Percentiles rank a stretch among this genome's conserved stretches.
phyloP scores from a whole-genome alignment of 2,329 filamentous ascomycete genomes.

The Fusarium sp. region DNA sequence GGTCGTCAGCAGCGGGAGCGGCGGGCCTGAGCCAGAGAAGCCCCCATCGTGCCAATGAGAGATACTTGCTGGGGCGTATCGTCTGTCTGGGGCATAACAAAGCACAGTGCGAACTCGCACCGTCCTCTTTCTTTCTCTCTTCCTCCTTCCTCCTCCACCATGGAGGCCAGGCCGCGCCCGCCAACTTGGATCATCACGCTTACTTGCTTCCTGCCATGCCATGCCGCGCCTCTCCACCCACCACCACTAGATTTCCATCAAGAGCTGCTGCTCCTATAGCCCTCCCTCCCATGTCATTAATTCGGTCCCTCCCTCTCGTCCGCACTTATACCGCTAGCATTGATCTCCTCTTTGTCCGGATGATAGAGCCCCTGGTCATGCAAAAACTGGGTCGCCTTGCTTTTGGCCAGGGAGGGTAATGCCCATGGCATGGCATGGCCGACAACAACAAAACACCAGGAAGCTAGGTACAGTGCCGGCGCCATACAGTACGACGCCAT shows the following conservation, averaged over 20 bases:
- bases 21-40: slow-evolving; percentile 23
- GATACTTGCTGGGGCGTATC: slow-evolving; percentile 12
- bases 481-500: slow-evolving; percentile 16
- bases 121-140: background rate
- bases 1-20: slow-evolving; percentile 35
- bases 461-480: slow-evolving; percentile 22
- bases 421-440: slow-evolving; percentile 17
- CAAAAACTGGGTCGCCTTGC: slow-evolving; percentile 35
- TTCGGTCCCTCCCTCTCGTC: slow-evolving; percentile 15
- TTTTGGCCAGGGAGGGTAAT: slow-evolving; percentile 34
- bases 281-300: slow-evolving; percentile 34
- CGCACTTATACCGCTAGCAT: slow-evolving; percentile 14
- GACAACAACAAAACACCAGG: slow-evolving; percentile 1
- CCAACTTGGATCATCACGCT: background rate
- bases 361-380: slow-evolving; percentile 34
- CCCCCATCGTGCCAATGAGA: slow-evolving; percentile 28
- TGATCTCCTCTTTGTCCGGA: slow-evolving; percentile 19
- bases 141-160: background rate
- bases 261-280: slow-evolving; percentile 25
- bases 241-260: slow-evolving; percentile 23
- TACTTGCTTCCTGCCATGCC: background rate
- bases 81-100: slow-evolving; percentile 8
- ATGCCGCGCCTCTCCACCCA: slow-evolving; percentile 11
- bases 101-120: slow-evolving; percentile 29
- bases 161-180: background rate